Conservation (phyloP, 371 early-diverging fungal species). For the Gilbertella persicaria region DNA sequence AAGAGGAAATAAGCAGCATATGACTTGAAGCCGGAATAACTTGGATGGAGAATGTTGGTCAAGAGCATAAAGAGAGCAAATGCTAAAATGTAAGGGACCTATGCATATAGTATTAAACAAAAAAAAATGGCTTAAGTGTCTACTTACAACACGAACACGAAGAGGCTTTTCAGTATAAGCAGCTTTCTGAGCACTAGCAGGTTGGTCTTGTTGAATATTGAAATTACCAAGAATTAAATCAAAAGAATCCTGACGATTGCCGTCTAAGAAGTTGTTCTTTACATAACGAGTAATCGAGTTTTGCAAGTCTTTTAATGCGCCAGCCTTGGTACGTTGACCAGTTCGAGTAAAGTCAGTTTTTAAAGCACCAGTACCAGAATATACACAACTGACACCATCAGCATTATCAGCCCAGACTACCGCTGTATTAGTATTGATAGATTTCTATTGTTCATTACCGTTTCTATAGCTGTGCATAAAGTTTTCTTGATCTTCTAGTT, state of each 20-base stretch:
- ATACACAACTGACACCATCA: slow-evolving; percentile 93
- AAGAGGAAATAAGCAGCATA: slow-evolving; percentile 35
- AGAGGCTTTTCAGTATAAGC: slow-evolving; percentile 36
- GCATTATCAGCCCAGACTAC: slow-evolving; percentile 99
- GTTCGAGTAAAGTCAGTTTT: slow-evolving; percentile 98
- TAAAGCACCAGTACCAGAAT: slow-evolving; percentile 98
- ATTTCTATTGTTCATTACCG: too few relatives aligned
- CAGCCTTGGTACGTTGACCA: slow-evolving; percentile 82
- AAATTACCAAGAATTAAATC: slow-evolving; percentile 82
- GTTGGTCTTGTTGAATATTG: slow-evolving; percentile 37
- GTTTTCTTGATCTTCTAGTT: slow-evolving; percentile 53
- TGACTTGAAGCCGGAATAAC: slow-evolving; percentile 37
- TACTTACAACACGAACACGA: slow-evolving; percentile 52
- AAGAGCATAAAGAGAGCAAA: slow-evolving; percentile 52
- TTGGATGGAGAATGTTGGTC: slow-evolving; percentile 39
- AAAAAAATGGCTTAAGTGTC: too few relatives aligned
- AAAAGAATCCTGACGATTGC: slow-evolving; percentile 84
- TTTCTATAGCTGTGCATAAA: slow-evolving; percentile 49
- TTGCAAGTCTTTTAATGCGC: slow-evolving; percentile 81
- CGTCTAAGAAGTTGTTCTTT: slow-evolving; percentile 94
- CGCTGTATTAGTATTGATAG: too few relatives aligned
- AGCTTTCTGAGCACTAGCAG: slow-evolving; percentile 17
- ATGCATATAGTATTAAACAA: neutral
- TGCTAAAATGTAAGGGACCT: slow-evolving; percentile 46
- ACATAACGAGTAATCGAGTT: slow-evolving; percentile 88